Evolutionary conservation across 2,329 filamentous ascomycete species (phyloP), one percentile per base, ranked within the genome.

Genomic region (Samsoniella hepiali): DNA sequence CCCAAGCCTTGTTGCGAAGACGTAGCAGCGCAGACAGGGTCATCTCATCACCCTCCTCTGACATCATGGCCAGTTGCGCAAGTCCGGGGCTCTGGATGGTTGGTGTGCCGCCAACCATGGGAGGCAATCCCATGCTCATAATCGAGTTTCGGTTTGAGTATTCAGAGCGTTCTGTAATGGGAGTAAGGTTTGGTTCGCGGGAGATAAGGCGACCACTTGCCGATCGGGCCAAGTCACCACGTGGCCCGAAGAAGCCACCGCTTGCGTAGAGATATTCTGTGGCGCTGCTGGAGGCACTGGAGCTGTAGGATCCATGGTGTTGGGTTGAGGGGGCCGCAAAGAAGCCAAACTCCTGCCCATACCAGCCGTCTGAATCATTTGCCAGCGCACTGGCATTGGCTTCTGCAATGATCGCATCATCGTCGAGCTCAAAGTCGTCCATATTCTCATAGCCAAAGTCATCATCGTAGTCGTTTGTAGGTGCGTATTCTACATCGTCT

Each of bases 281-380:
- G 13, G 27, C 29, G 44, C 71, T 55, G 6, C 66, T 61, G 1
- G 71, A 67, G 6, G 64, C 53, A 27, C 64, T 78, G 7, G 80
- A 76, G 45, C 79, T 78, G 62, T 78, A 77, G 36, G 77, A 79
- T 27, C 80, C 81, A 54, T 81, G 73, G 45, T 75, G 76, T 11
- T 77, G 73, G 17, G 73, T 73, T 5, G 77, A 68, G 0, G 85
- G 84, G 1, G 82, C 80, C 1, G 93, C 92, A 74, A 97, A 99
- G 74, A 99, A 99, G 0, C 93, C 93, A 72, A 99, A 99, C 73
- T 99, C 95, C 68, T 93, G 89, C 0, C 95, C 95, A 72, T 99
- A 99, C 79, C 95, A 96, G 0, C 92, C 94, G 67, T 97, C 94
- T 7, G 89, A 89, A 71, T 99, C 95, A 68, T 92, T 93, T 53